Conservation (phyloP, 306 rosid genomes). For the Malus orientalis region DNA sequence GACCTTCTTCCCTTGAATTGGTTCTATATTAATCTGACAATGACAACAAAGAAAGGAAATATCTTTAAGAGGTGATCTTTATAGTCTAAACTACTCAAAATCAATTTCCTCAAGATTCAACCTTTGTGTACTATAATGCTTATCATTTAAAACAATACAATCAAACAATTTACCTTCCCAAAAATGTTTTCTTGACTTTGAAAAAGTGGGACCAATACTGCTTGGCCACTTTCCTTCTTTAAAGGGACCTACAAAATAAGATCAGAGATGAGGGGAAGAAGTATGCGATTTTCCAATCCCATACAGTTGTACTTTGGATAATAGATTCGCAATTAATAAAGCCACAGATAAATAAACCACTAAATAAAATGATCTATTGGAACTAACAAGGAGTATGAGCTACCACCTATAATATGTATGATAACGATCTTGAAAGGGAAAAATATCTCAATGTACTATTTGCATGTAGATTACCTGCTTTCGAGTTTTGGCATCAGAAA, state of each 20-base stretch:
- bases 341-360: background rate
- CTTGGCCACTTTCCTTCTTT: constrained; percentile 87
- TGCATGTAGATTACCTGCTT: constrained; percentile 56
- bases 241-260: constrained; percentile 49
- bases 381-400: background rate
- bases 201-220: constrained; percentile 79
- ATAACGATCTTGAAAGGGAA: background rate
- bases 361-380: background rate
- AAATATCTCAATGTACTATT: background rate
- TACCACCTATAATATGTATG: background rate
- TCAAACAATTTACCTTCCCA: constrained; percentile 64
- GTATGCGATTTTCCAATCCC: background rate
- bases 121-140: background rate
- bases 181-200: constrained; percentile 96
- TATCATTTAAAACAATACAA: background rate
- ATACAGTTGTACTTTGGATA: background rate
- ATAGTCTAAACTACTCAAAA: background rate
- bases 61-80: background rate
- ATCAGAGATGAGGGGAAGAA: background rate
- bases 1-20: constrained; percentile 90
- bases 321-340: background rate
- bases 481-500: constrained; percentile 81
- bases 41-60: constrained; percentile 7
- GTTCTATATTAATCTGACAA: constrained; percentile 71
- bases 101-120: background rate